phyloP scores from a whole-genome alignment of 805 yeast species.

The Candida nitratophila region DNA sequence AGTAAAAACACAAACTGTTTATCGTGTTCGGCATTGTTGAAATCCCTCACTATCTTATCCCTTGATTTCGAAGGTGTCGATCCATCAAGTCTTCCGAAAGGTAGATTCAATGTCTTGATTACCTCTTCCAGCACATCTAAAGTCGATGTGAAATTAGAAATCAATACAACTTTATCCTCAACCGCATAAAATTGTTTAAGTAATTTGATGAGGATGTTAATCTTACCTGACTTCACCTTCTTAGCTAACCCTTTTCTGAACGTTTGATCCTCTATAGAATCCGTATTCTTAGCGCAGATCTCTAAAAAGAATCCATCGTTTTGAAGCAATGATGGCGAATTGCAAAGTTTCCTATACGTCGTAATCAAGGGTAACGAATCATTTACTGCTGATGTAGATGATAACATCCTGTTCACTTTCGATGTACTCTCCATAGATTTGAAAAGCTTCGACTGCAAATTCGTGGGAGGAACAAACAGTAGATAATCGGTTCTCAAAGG shows the following conservation, averaged over 20 bases:
- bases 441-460: conserved; percentile 50
- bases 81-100: conserved; percentile 73
- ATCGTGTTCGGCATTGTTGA: conserved; percentile 43
- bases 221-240: conserved; percentile 51
- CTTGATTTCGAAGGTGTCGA: conserved; percentile 64
- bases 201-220: conserved; percentile 50
- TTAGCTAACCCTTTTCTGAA: conserved; percentile 11
- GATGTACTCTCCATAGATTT: conserved; percentile 36
- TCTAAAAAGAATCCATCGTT: conserved; percentile 41
- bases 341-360: conserved; percentile 72
- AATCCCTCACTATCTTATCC: conserved; percentile 56
- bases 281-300: conserved; percentile 12
- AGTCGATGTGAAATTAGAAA: conserved; percentile 85
- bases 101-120: conserved; percentile 39
- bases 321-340: conserved; percentile 60
- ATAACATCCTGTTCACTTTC: conserved; percentile 25
- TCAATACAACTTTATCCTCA: conserved; percentile 62
- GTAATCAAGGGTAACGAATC: conserved; percentile 65
- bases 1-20: conserved; percentile 59
- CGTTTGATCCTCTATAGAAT: conserved; percentile 11
- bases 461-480: conserved; percentile 71
- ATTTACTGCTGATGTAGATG: conserved; percentile 15
- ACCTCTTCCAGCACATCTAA: conserved; percentile 65
- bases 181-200: conserved; percentile 38
- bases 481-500: conserved; percentile 74